phyloP scores from a whole-genome alignment of 331 rosid species.

The Stylosanthes scabra region DNA sequence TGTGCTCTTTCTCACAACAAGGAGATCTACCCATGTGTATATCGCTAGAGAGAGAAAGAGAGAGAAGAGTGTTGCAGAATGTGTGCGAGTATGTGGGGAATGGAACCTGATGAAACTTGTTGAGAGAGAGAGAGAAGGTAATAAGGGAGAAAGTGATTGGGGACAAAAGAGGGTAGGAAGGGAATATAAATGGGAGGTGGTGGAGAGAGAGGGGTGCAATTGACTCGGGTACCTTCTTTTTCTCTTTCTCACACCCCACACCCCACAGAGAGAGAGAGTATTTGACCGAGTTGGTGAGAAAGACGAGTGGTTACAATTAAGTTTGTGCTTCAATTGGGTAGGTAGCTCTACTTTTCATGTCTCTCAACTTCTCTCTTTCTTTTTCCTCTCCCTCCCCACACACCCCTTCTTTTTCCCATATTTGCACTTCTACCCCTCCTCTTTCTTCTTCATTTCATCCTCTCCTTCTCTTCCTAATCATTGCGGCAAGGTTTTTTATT shows the following conservation, averaged over 20 bases:
- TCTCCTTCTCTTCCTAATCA: not conserved
- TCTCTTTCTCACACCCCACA: not conserved
- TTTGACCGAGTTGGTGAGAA: constrained; percentile 70
- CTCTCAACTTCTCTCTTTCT: not conserved
- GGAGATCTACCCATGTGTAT: constrained; percentile 71
- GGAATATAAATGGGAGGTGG: constrained; percentile 49
- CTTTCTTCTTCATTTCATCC: not conserved
- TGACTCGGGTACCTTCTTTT: constrained; percentile 48
- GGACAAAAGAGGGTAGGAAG: constrained; percentile 1
- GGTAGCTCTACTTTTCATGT: constrained; percentile 56
- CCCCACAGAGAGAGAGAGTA: constrained; percentile 15
- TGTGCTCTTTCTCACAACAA: constrained; percentile 61
- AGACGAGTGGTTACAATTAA: constrained; percentile 52
- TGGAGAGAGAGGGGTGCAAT: constrained; percentile 34
- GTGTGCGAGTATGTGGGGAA: not conserved
- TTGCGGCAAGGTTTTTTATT: not conserved
- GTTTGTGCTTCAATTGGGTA: constrained; percentile 55
- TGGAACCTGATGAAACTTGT: constrained; percentile 3
- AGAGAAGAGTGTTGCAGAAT: not conserved
- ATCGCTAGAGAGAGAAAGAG: not conserved
- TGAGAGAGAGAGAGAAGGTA: too few relatives aligned
- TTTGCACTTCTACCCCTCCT: not conserved
- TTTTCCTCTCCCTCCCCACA: not conserved
- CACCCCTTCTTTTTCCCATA: not conserved
- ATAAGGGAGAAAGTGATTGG: not conserved